Conservation (phyloP, 163 green algal genomes). For the Scenedesmus sp. region DNA sequence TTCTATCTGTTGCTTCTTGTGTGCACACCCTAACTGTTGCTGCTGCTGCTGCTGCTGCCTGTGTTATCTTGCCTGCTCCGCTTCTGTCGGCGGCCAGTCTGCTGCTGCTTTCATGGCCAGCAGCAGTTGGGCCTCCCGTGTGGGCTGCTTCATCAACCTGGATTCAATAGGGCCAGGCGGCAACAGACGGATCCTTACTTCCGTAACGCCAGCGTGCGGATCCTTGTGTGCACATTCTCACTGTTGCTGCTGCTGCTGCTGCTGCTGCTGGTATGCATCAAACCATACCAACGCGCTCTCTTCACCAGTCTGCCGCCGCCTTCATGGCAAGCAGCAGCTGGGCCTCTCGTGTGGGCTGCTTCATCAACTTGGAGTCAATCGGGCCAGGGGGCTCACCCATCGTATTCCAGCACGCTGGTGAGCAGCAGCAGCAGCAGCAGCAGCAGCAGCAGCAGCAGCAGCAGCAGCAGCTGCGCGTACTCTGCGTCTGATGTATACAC, state of each 20-base stretch:
- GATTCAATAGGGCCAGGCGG: constrained; percentile 74
- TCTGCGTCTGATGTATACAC: not conserved
- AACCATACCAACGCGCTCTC: not conserved
- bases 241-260: not conserved
- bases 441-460: too few species aligned
- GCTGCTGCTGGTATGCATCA: not conserved
- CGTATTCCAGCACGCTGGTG: constrained; percentile 76
- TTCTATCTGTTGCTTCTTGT: not conserved
- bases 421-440: not conserved
- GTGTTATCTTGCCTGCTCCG: not conserved
- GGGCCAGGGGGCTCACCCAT: constrained; percentile 77
- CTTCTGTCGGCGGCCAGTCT: constrained; percentile 52
- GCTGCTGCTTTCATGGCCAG: constrained; percentile 75
- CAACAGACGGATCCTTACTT: too few species aligned
- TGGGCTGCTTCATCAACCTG: constrained; percentile 86
- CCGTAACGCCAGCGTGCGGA: too few species aligned
- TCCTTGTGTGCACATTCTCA: too few species aligned
- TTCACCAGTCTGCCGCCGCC: constrained; percentile 65
- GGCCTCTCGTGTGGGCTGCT: constrained; percentile 64
- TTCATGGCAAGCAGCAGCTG: constrained; percentile 69
- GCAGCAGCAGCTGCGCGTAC: not conserved
- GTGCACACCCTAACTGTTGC: not conserved
- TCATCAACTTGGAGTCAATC: constrained; percentile 87
- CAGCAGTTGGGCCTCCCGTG: constrained; percentile 49
- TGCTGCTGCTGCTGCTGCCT: not conserved